Base-by-base conservation (phyloP, 2,329 filamentous ascomycete species). In the Fusarium sp. region DNA sequence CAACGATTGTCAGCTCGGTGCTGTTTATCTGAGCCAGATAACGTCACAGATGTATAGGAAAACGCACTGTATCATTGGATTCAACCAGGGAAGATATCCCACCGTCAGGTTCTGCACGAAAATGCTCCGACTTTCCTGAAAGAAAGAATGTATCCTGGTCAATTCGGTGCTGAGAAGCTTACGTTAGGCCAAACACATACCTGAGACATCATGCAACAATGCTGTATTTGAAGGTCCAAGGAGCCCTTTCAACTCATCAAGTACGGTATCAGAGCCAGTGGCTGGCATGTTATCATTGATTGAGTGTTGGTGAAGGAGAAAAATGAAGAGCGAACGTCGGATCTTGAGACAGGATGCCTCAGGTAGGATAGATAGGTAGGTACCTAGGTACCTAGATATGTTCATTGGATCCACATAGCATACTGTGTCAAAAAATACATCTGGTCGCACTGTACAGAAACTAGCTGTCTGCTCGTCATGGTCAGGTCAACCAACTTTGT, bases 211-310 rank as follows among this genome's bases (percentile, higher is more conserved):
- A 46, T 58, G 35, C 27, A 77, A 52, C 21, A 39, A 52, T 19
- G 49, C 21, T 23, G 51, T 35, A 38, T 77, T 76, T 18, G 35
- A 54, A 33, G 39, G 37, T 11, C 74, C 31, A 19, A 77, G 41
- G 7, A 77, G 57, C 16, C 49, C 59, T n/a, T 68, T 31, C 29
- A 68, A 48, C 38, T 31, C 64, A n/a, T n/a, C 23, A 10, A 48
- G 18, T 11, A 23, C 16, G 12, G n/a, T 9, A 10, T n/a, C 10
- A 10, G 51, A 38, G 14, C 31, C 25, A 46, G 29, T n/a, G 4
- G 12, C 27, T 19, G 54, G 8, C 70, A 72, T 72, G 8, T 23
- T 44, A 23, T 15, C 10, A 10, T 49, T 16, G 8, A 25, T 38
- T 38, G 7, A 38, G 15, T 10, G n/a, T 27, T 58, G 15, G 38